These are phyloP conservation scores for Polytrichum formosum DNA, from an alignment of 225 moss, liverwort and hornwort genomes.

Conservation along the genomic window DNA sequence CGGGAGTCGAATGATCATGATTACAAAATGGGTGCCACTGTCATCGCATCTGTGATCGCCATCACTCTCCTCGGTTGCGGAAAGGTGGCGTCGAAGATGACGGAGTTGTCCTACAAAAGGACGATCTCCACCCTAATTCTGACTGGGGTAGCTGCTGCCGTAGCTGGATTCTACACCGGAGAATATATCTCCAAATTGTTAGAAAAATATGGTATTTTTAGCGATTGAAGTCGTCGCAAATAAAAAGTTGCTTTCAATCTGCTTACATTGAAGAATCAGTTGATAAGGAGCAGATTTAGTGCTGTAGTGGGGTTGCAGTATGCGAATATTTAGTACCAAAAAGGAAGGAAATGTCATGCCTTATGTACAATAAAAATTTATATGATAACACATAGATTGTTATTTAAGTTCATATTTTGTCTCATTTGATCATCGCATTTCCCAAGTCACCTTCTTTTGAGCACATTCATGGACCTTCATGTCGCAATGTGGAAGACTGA, in stretches of 20 bases:
- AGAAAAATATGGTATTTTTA: slow-evolving; percentile 39
- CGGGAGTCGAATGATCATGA: slow-evolving; percentile 36
- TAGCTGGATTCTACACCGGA: slow-evolving; percentile 60
- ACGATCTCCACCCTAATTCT: slow-evolving; percentile 43
- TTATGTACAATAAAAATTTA: no score
- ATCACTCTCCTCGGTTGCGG: slow-evolving; percentile 65
- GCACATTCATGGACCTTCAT: no score
- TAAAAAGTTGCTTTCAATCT: not conserved
- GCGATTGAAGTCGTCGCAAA: slow-evolving; percentile 7
- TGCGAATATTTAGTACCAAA: no score
- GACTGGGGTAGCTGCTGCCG: slow-evolving; percentile 50
- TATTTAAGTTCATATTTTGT: no score
- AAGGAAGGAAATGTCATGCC: no score
- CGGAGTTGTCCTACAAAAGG: slow-evolving; percentile 31
- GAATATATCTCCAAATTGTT: slow-evolving; percentile 43
- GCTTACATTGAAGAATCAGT: no score
- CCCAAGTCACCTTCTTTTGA: no score
- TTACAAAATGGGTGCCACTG: slow-evolving; percentile 69
- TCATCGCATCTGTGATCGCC: slow-evolving; percentile 40
- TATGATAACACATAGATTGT: no score
- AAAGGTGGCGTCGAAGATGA: slow-evolving; percentile 63
- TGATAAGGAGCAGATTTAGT: no score
- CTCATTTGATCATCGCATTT: no score
- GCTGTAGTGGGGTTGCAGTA: no score
- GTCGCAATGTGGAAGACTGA: no score